These are phyloP conservation scores for Jackrogersella multiformis DNA, from an alignment of 495 filamentous ascomycete genomes.

Conservation along the genomic window DNA sequence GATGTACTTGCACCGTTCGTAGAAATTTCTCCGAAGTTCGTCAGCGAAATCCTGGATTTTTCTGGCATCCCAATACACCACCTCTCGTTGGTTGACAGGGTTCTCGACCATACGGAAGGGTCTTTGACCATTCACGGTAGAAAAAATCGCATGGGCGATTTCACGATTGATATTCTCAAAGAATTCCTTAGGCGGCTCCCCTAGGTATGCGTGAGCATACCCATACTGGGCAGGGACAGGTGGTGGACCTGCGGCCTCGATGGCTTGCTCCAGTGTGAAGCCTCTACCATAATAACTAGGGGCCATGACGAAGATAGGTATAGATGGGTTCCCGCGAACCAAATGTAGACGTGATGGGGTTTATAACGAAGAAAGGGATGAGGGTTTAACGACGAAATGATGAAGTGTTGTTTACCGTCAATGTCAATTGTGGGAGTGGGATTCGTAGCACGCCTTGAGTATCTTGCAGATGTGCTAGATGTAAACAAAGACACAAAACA, in stretches of 20 bases:
- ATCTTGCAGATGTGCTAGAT: not conserved
- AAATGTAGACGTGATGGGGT: not conserved
- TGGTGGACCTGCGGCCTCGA: constrained; percentile 11
- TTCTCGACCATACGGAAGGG: constrained; percentile 40
- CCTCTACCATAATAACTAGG: constrained; percentile 1
- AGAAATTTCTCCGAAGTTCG: constrained; percentile 45
- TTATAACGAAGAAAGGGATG: not conserved
- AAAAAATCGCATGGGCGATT: constrained; percentile 47
- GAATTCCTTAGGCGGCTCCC: constrained; percentile 34
- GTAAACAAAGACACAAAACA: not conserved
- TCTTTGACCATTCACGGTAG: constrained; percentile 39
- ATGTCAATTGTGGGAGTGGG: not conserved
- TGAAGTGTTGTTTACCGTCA: not conserved
- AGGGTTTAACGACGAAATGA: not conserved
- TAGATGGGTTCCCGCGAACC: not conserved
- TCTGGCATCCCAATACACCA: constrained; percentile 32
- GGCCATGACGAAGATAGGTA: constrained; percentile 1
- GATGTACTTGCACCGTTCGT: constrained; percentile 45
- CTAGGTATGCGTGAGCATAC: not conserved
- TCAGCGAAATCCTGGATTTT: constrained; percentile 45
- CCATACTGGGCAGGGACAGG: not conserved
- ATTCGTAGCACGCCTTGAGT: not conserved
- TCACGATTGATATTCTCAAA: constrained; percentile 43
- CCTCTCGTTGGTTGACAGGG: constrained; percentile 37
- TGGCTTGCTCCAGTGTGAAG: constrained; percentile 21